Percentiles rank a stretch among this genome's conserved stretches.
Conservation (phyloP, 805 yeast species). For the Yarrowia divulgata region DNA sequence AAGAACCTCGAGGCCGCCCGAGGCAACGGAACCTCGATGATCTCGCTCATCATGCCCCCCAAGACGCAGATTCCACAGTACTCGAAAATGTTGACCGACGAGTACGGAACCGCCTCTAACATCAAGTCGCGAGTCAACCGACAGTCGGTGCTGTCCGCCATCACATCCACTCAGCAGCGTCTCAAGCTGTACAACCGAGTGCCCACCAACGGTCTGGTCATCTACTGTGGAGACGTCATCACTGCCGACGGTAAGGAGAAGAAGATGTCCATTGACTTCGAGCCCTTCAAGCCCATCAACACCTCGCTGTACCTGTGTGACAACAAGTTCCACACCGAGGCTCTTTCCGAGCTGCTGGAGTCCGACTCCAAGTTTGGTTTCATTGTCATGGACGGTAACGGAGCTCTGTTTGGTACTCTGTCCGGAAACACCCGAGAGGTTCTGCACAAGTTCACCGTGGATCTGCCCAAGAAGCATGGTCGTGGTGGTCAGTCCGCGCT, state of each 20-base stretch:
- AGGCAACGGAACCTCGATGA: slow-evolving; percentile 99
- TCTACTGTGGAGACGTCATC: slow-evolving; percentile 97
- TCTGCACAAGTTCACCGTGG: slow-evolving; percentile 94
- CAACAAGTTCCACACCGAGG: slow-evolving; percentile 98
- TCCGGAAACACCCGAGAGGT: slow-evolving; percentile 98
- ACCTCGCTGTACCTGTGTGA: slow-evolving; percentile 96
- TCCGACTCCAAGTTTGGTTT: slow-evolving; percentile 97
- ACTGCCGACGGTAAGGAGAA: slow-evolving; percentile 98
- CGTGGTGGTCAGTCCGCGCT: slow-evolving; percentile 99
- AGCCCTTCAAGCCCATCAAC: slow-evolving; percentile 98
- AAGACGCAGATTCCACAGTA: slow-evolving; percentile 87
- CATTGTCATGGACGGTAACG: slow-evolving; percentile 99
- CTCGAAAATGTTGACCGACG: slow-evolving; percentile 94
- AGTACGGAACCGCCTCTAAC: slow-evolving; percentile 98
- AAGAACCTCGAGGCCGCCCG: slow-evolving; percentile 87
- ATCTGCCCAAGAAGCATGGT: slow-evolving; percentile 99
- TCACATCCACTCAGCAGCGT: slow-evolving; percentile 97
- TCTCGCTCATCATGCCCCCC: slow-evolving; percentile 94
- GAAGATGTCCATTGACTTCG: slow-evolving; percentile 95
- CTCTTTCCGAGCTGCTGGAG: slow-evolving; percentile 89
- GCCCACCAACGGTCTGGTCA: slow-evolving; percentile 93
- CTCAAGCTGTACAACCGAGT: slow-evolving; percentile 86
- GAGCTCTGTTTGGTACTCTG: slow-evolving; percentile 92
- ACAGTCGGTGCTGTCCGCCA: slow-evolving; percentile 92
- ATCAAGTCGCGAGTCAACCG: slow-evolving; percentile 98